Percentiles rank a stretch among this genome's conserved stretches.
phyloP scores from a whole-genome alignment of 345 rosid genomes.

The Eucalyptus urophylla region DNA sequence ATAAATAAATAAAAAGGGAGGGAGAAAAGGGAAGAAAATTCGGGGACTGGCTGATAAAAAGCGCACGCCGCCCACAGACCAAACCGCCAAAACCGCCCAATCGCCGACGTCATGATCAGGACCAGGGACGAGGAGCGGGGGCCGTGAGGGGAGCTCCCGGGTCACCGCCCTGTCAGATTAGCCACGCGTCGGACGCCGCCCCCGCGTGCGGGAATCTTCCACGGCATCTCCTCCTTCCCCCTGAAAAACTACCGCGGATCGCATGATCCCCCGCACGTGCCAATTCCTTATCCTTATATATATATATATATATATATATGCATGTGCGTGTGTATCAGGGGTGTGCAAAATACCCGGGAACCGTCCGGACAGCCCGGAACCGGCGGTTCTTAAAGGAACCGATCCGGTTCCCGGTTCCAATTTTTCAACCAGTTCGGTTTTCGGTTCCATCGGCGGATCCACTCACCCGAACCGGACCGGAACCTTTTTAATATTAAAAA shows the following conservation, averaged over 20 bases:
- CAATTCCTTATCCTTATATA: neutral
- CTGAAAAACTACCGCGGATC: neutral
- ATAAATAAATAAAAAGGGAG: too few species aligned
- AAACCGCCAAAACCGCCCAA: neutral
- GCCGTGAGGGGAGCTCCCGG: neutral
- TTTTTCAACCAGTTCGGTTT: too few species aligned
- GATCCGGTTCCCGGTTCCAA: too few species aligned
- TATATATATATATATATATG: rapidly evolving
- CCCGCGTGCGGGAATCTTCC: neutral
- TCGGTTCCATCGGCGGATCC: too few species aligned
- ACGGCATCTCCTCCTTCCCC: neutral
- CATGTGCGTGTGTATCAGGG: too few species aligned
- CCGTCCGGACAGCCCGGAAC: too few species aligned
- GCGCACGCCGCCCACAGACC: neutral
- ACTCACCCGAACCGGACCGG: too few species aligned
- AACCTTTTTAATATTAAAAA: too few species aligned
- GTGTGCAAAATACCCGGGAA: too few species aligned
- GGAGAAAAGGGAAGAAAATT: neutral
- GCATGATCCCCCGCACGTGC: neutral
- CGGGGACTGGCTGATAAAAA: neutral
- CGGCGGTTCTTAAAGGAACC: too few species aligned
- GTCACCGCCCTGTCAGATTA: neutral
- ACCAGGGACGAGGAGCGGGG: neutral
- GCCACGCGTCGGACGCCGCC: neutral
- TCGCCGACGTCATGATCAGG: neutral